These are phyloP conservation scores for Russula earlei DNA, from an alignment of 768 basidiomycete genomes.

Conservation along the genomic window DNA sequence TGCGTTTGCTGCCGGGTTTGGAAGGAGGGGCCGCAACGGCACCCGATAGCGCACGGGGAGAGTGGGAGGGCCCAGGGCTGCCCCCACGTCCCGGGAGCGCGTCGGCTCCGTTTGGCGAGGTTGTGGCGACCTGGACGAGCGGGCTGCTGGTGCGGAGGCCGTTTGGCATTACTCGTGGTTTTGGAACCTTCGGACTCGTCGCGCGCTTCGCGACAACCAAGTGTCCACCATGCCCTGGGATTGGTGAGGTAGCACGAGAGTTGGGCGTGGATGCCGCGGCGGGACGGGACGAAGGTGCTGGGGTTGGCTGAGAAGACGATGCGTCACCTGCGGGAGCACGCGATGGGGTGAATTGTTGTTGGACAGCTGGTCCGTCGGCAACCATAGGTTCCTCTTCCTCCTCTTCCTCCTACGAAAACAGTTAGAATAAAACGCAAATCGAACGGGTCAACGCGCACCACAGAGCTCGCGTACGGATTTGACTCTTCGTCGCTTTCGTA, in stretches of 20 bases:
- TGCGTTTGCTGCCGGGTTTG: slow-evolving; percentile 49
- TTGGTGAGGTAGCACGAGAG: slow-evolving; percentile 54
- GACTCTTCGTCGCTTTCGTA: slow-evolving; percentile 71
- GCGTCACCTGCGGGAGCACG: slow-evolving; percentile 22
- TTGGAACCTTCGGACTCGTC: slow-evolving; percentile 68
- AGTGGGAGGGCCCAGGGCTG: slow-evolving; percentile 21
- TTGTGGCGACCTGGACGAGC: slow-evolving; percentile 31
- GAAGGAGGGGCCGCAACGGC: slow-evolving; percentile 1
- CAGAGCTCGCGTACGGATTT: slow-evolving; percentile 77
- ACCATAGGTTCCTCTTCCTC: slow-evolving; percentile 56
- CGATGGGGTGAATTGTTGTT: slow-evolving; percentile 39
- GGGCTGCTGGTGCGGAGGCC: slow-evolving; percentile 53
- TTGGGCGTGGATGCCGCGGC: slow-evolving; percentile 30
- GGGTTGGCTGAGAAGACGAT: slow-evolving; percentile 30
- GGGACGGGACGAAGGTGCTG: slow-evolving; percentile 27
- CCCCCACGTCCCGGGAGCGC: slow-evolving; percentile 20
- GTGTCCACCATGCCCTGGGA: slow-evolving; percentile 58
- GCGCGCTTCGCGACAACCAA: slow-evolving; percentile 76
- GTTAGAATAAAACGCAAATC: slow-evolving; percentile 7
- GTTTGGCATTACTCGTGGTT: slow-evolving; percentile 37
- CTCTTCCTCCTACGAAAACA: slow-evolving; percentile 45
- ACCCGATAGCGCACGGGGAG: slow-evolving; percentile 24
- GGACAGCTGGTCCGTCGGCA: slow-evolving; percentile 37
- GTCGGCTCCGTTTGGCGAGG: slow-evolving; percentile 28
- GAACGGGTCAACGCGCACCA: slow-evolving; percentile 28